phyloP scores from a whole-genome alignment of 2,329 filamentous ascomycete genomes.

The Elsinoe australis region DNA sequence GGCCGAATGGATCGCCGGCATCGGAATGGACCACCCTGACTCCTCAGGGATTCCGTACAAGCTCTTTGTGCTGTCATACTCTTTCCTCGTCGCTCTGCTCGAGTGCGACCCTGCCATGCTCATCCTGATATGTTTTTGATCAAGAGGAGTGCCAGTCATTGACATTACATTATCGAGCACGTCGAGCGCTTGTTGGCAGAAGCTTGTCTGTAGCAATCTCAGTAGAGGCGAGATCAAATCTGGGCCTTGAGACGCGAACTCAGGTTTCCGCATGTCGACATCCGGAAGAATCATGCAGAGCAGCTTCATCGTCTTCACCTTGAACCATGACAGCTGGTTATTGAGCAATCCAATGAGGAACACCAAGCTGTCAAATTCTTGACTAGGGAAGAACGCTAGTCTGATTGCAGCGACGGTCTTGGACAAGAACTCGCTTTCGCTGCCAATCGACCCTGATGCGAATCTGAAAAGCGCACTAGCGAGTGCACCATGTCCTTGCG shows the following conservation, averaged over 20 bases:
- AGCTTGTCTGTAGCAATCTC: slow-evolving; percentile 82
- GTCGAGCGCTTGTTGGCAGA: slow-evolving; percentile 83
- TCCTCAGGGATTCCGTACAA: slow-evolving; percentile 94
- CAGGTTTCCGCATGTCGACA: slow-evolving; percentile 85
- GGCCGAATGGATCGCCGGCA: slow-evolving; percentile 82
- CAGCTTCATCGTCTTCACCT: slow-evolving; percentile 85
- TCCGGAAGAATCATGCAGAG: slow-evolving; percentile 77
- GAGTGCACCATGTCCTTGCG: slow-evolving; percentile 60
- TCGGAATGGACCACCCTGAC: slow-evolving; percentile 90
- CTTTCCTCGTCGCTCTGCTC: slow-evolving; percentile 70
- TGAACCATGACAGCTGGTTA: slow-evolving; percentile 83
- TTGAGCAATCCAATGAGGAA: slow-evolving; percentile 88
- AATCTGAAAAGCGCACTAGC: slow-evolving; percentile 63
- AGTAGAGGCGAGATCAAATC: slow-evolving; percentile 91
- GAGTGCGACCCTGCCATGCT: slow-evolving; percentile 91
- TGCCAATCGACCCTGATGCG: slow-evolving; percentile 57
- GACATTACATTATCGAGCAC: slow-evolving; percentile 94
- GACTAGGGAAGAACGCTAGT: slow-evolving; percentile 68
- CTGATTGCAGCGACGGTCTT: slow-evolving; percentile 67
- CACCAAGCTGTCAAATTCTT: slow-evolving; percentile 77
- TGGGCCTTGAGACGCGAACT: slow-evolving; percentile 83
- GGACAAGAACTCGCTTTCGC: slow-evolving; percentile 65
- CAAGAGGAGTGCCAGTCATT: slow-evolving; percentile 78
- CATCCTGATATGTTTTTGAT: slow-evolving; percentile 92
- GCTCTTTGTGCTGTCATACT: slow-evolving; percentile 89